Percentiles rank a stretch among this genome's conserved stretches.
Conservation (phyloP, 2,329 filamentous ascomycete species). For the Chrysoporthe deuterocubensis region DNA sequence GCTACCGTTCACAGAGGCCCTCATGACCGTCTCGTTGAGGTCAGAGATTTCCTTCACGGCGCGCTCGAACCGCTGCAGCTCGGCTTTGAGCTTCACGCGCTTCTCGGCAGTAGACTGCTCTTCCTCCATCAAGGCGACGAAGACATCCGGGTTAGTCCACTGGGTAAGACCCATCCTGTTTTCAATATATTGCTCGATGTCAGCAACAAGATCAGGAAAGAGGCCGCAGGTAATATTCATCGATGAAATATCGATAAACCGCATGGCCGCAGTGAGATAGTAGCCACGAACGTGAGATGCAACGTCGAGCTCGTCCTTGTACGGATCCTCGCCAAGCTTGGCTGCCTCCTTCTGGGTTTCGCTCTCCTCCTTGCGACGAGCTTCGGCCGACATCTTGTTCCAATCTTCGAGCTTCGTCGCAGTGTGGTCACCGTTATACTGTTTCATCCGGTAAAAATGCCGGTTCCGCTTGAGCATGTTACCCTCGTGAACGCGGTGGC, state of each 20-base stretch:
- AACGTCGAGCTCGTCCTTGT: constrained; percentile 62
- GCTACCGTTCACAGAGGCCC: constrained; percentile 10
- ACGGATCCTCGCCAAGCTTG: constrained; percentile 62
- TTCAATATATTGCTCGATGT: constrained; percentile 49
- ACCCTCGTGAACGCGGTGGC: constrained; percentile 51
- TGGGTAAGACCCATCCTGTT: constrained; percentile 46
- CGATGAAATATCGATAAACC: constrained; percentile 63
- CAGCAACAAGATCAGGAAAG: constrained; percentile 48
- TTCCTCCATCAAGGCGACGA: constrained; percentile 43
- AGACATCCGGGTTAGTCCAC: constrained; percentile 33
- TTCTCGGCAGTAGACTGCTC: constrained; percentile 38
- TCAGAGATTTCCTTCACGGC: constrained; percentile 42
- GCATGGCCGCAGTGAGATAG: constrained; percentile 67
- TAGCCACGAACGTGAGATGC: constrained; percentile 69
- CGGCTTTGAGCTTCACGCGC: constrained; percentile 38
- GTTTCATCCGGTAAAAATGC: constrained; percentile 53
- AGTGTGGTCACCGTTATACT: constrained; percentile 38
- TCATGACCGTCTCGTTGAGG: constrained; percentile 35
- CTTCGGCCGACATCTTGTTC: constrained; percentile 53
- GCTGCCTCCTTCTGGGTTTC: constrained; percentile 46
- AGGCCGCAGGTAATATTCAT: constrained; percentile 54
- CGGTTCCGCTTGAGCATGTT: constrained; percentile 51
- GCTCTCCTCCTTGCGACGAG: constrained; percentile 48
- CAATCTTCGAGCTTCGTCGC: constrained; percentile 42
- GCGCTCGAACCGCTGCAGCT: constrained; percentile 39